phyloP scores from a whole-genome alignment of 495 filamentous ascomycete genomes.

The Aspergillus cavernicola region DNA sequence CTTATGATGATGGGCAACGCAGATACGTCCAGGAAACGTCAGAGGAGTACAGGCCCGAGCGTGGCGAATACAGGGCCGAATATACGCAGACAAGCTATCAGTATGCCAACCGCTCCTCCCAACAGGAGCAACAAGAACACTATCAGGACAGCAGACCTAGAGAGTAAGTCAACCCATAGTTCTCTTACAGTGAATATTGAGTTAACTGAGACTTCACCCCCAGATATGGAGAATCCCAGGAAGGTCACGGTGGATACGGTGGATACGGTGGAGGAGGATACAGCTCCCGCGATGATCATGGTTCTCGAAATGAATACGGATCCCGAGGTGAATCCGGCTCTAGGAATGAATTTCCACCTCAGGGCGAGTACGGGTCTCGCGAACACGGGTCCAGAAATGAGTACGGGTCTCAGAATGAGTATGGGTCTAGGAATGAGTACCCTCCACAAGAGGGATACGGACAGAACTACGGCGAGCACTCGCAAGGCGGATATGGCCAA shows the following conservation, averaged over 20 bases:
- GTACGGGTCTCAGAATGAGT: neutral
- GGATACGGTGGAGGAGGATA: neutral
- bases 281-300: neutral
- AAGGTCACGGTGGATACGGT: neutral
- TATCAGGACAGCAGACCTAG: conserved; percentile 1
- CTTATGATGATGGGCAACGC: conserved; percentile 1
- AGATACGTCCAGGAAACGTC: conserved; percentile 2
- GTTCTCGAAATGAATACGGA: neutral
- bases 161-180: conserved; percentile 9
- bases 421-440: conserved; percentile 2
- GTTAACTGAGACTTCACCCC: neutral
- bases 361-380: conserved; percentile 2
- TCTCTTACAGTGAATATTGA: neutral
- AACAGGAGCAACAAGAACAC: neutral
- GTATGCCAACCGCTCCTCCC: conserved; percentile 6
- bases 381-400: neutral
- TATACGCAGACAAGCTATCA: conserved; percentile 1
- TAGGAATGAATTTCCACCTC: neutral
- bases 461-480: neutral
- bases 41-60: conserved; percentile 15
- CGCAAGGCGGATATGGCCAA: conserved; percentile 12
- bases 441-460: conserved; percentile 16
- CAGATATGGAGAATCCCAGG: conserved; percentile 1
- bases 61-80: conserved; percentile 16
- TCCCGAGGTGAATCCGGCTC: neutral